Percentiles rank a stretch among this genome's conserved stretches.
These are phyloP conservation scores for Aspergillus texensis DNA, from an alignment of 2,329 filamentous ascomycete species.

Conservation along the genomic window DNA sequence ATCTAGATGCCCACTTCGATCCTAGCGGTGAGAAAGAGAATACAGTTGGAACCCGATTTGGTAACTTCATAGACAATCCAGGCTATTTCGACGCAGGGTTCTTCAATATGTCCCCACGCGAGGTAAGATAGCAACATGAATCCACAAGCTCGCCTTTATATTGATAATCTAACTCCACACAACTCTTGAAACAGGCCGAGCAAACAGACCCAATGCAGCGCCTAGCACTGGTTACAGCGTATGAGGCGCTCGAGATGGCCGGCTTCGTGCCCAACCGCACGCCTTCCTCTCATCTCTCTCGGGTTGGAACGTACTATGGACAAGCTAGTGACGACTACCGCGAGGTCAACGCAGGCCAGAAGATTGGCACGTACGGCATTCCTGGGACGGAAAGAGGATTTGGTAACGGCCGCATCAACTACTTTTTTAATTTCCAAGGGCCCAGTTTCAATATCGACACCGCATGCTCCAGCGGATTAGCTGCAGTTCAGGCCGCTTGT, in stretches of 20 bases:
- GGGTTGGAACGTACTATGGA: slow-evolving; percentile 72
- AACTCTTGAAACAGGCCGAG: slow-evolving; percentile 55
- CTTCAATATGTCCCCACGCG: slow-evolving; percentile 63
- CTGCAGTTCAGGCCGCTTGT: slow-evolving; percentile 71
- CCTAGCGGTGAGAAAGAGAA: slow-evolving; percentile 38
- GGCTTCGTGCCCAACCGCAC: slow-evolving; percentile 73
- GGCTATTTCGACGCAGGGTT: slow-evolving; percentile 43
- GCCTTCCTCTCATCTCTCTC: slow-evolving; percentile 61
- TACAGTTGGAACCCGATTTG: slow-evolving; percentile 34
- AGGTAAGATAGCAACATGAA: slow-evolving; percentile 31
- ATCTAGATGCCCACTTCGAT: slow-evolving; percentile 37
- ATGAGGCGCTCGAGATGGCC: slow-evolving; percentile 78
- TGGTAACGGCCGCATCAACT: slow-evolving; percentile 67
- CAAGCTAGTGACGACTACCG: slow-evolving; percentile 65
- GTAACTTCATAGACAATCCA: slow-evolving; percentile 42
- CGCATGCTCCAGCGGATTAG: slow-evolving; percentile 65
- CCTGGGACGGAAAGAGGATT: slow-evolving; percentile 64
- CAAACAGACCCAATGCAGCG: slow-evolving; percentile 81
- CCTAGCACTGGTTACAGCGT: slow-evolving; percentile 73
- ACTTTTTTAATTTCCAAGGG: slow-evolving; percentile 74
- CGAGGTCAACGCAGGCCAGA: slow-evolving; percentile 71
- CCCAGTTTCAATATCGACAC: slow-evolving; percentile 73
- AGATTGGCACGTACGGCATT: slow-evolving; percentile 69
- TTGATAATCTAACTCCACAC: background rate
- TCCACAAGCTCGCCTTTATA: too few relatives aligned